These are phyloP conservation scores for Penicillium sp. DNA, from an alignment of 2,329 filamentous ascomycete genomes.

Conservation along the genomic window DNA sequence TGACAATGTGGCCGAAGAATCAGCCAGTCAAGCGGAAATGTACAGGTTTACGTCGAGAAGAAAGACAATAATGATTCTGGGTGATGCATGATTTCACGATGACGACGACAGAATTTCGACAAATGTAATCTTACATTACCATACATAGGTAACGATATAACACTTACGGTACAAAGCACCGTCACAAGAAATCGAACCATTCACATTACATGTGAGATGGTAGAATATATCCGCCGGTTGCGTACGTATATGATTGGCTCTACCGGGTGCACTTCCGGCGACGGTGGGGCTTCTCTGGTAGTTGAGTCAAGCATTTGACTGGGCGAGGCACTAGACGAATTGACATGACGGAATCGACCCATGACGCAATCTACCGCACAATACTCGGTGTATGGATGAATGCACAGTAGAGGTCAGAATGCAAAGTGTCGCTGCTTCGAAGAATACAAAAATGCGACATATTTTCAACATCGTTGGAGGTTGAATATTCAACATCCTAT, in stretches of 20 bases:
- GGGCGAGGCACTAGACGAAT: conserved; percentile 7
- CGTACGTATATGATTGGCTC: background rate
- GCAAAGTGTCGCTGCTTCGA: no score
- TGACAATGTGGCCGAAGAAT: no score
- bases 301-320: background rate
- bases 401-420: no score
- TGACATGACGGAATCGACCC: conserved; percentile 4
- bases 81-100: conserved; percentile 33
- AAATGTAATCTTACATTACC: background rate
- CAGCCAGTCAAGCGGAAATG: no score
- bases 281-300: background rate
- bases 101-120: conserved; percentile 33
- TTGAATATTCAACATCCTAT: no score
- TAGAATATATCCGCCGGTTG: background rate
- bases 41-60: no score
- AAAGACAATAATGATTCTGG: background rate
- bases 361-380: conserved; percentile 14
- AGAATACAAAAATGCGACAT: no score
- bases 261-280: no score
- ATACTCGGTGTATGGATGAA: background rate
- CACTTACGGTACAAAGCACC: background rate
- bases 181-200: background rate
- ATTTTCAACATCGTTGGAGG: no score
- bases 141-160: no score
- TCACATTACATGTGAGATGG: background rate